Evolutionary conservation across 2,329 filamentous ascomycete genomes (phyloP).

Genomic region (Diaporthe aspalathi): DNA sequence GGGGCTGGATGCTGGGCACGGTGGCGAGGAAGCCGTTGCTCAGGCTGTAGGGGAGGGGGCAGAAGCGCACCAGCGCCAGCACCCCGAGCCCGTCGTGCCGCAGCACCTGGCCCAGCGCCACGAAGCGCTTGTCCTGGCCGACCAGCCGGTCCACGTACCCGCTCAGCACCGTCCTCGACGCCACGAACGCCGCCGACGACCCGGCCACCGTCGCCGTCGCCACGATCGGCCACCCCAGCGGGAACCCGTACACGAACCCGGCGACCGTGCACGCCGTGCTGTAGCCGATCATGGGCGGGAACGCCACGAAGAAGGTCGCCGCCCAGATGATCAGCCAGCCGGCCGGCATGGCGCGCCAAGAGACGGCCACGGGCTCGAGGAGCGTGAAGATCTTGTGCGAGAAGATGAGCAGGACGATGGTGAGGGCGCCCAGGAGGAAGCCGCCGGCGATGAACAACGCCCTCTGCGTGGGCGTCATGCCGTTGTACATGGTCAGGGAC

Average conservation of each 20-base stretch:
- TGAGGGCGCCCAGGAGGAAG: conserved; percentile 63
- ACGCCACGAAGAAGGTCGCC: conserved; percentile 80
- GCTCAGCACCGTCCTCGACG: conserved; percentile 82
- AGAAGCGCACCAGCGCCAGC: conserved; percentile 90
- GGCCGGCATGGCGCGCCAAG: conserved; percentile 78
- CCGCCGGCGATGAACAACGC: conserved; percentile 64
- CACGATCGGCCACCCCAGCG: conserved; percentile 82
- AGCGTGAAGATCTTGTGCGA: conserved; percentile 82
- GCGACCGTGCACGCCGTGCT: conserved; percentile 73
- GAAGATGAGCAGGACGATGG: conserved; percentile 79
- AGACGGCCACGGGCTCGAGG: conserved; percentile 77
- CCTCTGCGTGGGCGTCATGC: conserved; percentile 71
- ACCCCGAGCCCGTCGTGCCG: conserved; percentile 91
- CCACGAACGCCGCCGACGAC: conserved; percentile 81
- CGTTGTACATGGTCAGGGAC: conserved; percentile 62
- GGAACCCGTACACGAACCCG: conserved; percentile 68
- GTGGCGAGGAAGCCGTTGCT: conserved; percentile 96
- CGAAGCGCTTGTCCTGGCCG: conserved; percentile 85
- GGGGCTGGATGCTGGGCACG: conserved; percentile 85
- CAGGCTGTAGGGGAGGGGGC: conserved; percentile 90
- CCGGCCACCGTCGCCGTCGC: conserved; percentile 82
- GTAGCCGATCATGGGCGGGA: conserved; percentile 90
- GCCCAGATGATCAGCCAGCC: conserved; percentile 83
- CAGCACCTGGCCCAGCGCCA: conserved; percentile 87
- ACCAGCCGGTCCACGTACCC: conserved; percentile 84